Percentiles rank a stretch among this genome's conserved stretches.
phyloP scores from a whole-genome alignment of 2,329 filamentous ascomycete genomes.

The Lecanicillium sp. region DNA sequence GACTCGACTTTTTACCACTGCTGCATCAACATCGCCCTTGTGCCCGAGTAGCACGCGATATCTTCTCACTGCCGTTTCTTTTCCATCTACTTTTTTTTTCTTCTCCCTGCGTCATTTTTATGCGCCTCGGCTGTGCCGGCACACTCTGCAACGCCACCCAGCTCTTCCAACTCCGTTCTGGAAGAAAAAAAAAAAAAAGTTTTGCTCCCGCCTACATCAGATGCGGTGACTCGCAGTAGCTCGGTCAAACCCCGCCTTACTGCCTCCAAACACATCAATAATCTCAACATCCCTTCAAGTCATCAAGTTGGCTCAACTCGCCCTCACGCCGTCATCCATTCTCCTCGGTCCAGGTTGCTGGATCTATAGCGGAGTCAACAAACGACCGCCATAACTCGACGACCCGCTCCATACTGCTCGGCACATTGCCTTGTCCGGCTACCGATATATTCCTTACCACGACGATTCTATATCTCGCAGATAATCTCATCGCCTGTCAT shows the following conservation, averaged over 20 bases:
- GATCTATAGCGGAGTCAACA: constrained; percentile 95
- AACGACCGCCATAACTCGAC: constrained; percentile 89
- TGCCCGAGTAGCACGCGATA: not conserved
- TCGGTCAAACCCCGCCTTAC: constrained; percentile 1
- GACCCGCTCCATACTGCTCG: constrained; percentile 10
- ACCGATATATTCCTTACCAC: not conserved
- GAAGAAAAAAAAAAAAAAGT: constrained; percentile 3
- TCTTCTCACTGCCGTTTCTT: not conserved
- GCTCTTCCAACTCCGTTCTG: not conserved
- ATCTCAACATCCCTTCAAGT: constrained; percentile 46
- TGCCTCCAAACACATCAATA: constrained; percentile 15
- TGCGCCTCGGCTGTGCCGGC: not conserved
- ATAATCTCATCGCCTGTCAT: not conserved
- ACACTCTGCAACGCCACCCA: not conserved
- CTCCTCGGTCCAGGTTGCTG: constrained; percentile 86
- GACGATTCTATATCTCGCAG: too few relatives aligned
- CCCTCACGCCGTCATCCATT: constrained; percentile 64
- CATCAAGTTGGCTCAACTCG: constrained; percentile 86
- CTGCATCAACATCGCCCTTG: not conserved
- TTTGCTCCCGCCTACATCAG: not conserved
- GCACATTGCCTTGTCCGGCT: too few relatives aligned
- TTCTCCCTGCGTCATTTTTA: not conserved
- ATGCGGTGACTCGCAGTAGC: constrained; percentile 13
- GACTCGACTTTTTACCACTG: not conserved
- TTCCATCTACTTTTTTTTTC: not conserved